Evolutionary conservation across 768 basidiomycete genomes (phyloP).

Genomic region (Tylopilus rubrobrunneus): DNA sequence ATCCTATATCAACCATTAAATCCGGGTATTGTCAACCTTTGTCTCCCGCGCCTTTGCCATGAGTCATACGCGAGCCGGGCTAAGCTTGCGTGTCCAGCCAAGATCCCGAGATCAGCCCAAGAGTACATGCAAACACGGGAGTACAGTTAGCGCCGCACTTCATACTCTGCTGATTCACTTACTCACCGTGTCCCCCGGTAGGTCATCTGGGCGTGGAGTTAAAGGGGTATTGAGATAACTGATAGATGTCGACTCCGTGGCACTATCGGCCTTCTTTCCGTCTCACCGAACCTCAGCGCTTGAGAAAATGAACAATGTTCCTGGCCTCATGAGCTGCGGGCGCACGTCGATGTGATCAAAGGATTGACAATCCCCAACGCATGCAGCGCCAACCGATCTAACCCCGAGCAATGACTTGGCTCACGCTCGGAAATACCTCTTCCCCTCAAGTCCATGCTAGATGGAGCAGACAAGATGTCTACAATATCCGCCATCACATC

Average conservation of each 20-base stretch:
- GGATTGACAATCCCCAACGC: background rate
- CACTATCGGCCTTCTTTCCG: background rate
- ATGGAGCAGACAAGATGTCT: background rate
- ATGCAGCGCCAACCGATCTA: slow-evolving; percentile 17
- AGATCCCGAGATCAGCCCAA: background rate
- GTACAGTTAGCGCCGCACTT: background rate
- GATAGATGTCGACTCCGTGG: background rate
- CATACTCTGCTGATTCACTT: background rate
- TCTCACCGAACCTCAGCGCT: background rate
- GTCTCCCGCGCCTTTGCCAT: no score
- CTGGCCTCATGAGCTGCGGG: background rate
- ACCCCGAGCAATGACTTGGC: slow-evolving; percentile 7
- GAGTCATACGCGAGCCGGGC: no score
- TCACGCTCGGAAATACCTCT: background rate
- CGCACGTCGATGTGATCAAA: background rate
- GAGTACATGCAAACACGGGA: background rate
- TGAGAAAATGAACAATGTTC: background rate
- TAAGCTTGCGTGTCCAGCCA: background rate
- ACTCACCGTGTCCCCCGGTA: background rate
- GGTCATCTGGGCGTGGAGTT: slow-evolving; percentile 10
- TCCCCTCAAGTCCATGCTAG: background rate
- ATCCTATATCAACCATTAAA: no score
- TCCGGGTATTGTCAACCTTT: no score
- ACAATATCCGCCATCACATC: slow-evolving; percentile 16
- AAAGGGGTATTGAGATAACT: slow-evolving; percentile 9